Conservation (phyloP, 768 basidiomycete species). For the Boletus bicolor region DNA sequence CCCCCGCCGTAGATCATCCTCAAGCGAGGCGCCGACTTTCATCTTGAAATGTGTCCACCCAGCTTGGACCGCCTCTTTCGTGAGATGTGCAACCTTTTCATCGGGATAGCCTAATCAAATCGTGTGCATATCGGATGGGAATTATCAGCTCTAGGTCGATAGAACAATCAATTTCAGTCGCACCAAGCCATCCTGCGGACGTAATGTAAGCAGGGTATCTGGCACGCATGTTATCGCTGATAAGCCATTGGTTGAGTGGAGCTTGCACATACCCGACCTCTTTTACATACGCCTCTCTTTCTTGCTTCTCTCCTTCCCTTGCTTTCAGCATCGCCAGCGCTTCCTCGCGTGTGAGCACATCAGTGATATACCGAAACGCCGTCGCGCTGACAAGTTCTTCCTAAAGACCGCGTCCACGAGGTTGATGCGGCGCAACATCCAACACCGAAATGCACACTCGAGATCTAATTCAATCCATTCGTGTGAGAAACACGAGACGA, state of each 20-base stretch:
- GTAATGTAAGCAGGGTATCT: slow-evolving; percentile 93
- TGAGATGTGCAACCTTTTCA: slow-evolving; percentile 81
- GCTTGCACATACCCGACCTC: slow-evolving; percentile 50
- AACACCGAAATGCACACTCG: not conserved
- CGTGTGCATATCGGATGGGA: not conserved
- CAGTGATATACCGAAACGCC: slow-evolving; percentile 88
- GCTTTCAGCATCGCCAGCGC: slow-evolving; percentile 76
- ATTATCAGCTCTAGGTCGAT: not conserved
- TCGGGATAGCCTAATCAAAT: slow-evolving; percentile 66
- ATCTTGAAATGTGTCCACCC: slow-evolving; percentile 99
- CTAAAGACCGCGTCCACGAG: slow-evolving; percentile 31
- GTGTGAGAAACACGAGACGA: slow-evolving; percentile 12
- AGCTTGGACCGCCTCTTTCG: slow-evolving; percentile 73
- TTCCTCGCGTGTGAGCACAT: slow-evolving; percentile 86
- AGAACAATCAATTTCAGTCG: slow-evolving; percentile 5
- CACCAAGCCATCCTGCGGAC: slow-evolving; percentile 84
- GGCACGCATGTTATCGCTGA: not conserved
- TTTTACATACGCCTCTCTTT: slow-evolving; percentile 70
- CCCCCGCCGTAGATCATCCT: slow-evolving; percentile 79
- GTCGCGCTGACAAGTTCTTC: slow-evolving; percentile 73
- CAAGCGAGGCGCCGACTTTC: slow-evolving; percentile 86
- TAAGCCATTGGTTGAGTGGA: not conserved
- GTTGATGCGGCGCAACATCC: not conserved
- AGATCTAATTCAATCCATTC: not conserved
- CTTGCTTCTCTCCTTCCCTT: slow-evolving; percentile 69